Evolutionary conservation across 148 eudicot species (phyloP).

Genomic region (Nepenthes mirabilis): DNA sequence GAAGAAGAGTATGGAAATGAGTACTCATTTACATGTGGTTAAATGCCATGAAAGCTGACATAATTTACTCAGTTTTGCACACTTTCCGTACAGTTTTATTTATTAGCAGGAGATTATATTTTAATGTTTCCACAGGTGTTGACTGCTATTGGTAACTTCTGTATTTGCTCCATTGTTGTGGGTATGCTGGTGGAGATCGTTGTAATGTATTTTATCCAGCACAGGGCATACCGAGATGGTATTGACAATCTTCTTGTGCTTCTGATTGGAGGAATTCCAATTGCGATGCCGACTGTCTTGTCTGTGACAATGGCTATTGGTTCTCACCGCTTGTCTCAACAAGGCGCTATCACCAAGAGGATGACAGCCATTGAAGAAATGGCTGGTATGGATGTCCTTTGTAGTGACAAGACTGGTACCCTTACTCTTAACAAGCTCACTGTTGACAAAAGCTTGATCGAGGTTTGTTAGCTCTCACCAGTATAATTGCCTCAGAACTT

Average conservation of each 20-base stretch:
- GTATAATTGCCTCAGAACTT: not conserved
- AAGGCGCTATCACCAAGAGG: constrained; percentile 82
- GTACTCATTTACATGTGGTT: no score
- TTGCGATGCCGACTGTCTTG: constrained; percentile 79
- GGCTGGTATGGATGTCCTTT: constrained; percentile 90
- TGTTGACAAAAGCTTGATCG: constrained; percentile 51
- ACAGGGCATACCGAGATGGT: constrained; percentile 46
- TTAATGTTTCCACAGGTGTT: constrained; percentile 30
- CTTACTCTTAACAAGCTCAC: constrained; percentile 75
- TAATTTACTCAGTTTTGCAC: no score
- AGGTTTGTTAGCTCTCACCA: constrained; percentile 18
- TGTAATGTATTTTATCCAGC: constrained; percentile 64
- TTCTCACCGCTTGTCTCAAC: constrained; percentile 58
- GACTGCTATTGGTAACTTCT: constrained; percentile 70
- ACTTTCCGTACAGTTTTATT: no score
- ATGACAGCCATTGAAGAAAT: constrained; percentile 89
- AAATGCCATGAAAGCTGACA: no score
- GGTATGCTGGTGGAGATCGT: constrained; percentile 51
- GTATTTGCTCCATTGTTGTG: constrained; percentile 51
- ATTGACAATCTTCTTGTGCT: constrained; percentile 75
- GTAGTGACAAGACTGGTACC: constrained; percentile 82
- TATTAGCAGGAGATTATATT: no score
- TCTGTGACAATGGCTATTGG: constrained; percentile 87
- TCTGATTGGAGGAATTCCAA: constrained; percentile 79
- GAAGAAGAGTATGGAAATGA: no score